phyloP scores from a whole-genome alignment of 192 early-diverging fungal genomes.

The Geranomyces michiganensis region DNA sequence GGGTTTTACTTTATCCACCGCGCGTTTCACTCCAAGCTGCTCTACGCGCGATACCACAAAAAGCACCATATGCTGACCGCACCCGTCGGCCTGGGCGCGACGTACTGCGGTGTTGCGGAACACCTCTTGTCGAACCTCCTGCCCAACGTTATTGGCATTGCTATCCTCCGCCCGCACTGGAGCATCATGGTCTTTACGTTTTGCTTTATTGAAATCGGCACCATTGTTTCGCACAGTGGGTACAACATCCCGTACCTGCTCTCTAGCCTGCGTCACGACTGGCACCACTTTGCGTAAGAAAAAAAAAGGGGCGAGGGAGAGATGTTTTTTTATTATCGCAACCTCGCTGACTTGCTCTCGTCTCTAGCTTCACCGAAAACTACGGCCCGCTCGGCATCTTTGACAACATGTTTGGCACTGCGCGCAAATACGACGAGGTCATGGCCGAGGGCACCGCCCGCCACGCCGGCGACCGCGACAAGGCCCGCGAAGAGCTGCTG shows the following conservation, averaged over 20 bases:
- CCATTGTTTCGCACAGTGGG: not conserved
- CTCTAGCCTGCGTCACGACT: conserved; percentile 5
- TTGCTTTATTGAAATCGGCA: conserved; percentile 10
- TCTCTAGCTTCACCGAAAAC: not conserved
- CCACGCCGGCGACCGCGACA: not conserved
- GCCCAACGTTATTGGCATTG: conserved; percentile 65
- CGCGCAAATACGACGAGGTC: conserved; percentile 8
- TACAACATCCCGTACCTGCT: conserved; percentile 4
- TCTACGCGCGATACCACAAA: conserved; percentile 94
- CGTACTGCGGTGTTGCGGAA: conserved; percentile 90
- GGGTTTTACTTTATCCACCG: conserved; percentile 59
- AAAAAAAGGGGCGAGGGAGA: too few relatives aligned
- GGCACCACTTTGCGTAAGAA: conserved; percentile 2
- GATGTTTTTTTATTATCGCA: too few relatives aligned
- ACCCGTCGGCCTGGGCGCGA: conserved; percentile 81
- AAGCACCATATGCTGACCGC: conserved; percentile 91
- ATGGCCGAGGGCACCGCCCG: conserved; percentile 11
- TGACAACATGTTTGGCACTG: not conserved
- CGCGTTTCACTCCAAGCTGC: conserved; percentile 79
- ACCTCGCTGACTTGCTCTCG: too few relatives aligned
- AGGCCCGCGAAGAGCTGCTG: not conserved
- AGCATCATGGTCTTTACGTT: not conserved
- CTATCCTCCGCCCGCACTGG: conserved; percentile 4
- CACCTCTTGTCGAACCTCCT: conserved; percentile 35
- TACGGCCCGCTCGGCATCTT: conserved; percentile 8